These are phyloP conservation scores for Ceratobasidium sp. DNA, from an alignment of 1,284 basidiomycete species.

Conservation along the genomic window DNA sequence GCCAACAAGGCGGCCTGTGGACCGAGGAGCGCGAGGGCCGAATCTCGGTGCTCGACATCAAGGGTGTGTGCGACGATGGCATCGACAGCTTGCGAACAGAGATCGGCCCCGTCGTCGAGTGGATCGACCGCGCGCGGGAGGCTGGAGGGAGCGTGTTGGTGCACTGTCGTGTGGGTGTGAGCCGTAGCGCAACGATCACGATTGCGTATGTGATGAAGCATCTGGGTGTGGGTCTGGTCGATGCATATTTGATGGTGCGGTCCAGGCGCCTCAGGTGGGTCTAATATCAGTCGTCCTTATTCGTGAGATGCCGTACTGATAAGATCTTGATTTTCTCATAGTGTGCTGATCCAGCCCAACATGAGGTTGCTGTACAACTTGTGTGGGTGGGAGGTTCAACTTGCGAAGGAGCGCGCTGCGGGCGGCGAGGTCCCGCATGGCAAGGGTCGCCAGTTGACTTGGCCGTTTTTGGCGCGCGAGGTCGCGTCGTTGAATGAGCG, in stretches of 20 bases:
- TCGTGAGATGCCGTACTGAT: slow-evolving; percentile 48
- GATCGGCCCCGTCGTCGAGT: slow-evolving; percentile 85
- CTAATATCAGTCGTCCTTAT: slow-evolving; percentile 51
- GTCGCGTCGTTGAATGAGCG: slow-evolving; percentile 82
- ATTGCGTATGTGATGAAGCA: slow-evolving; percentile 98
- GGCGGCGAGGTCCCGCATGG: slow-evolving; percentile 52
- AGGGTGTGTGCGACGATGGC: slow-evolving; percentile 91
- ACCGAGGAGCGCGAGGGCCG: slow-evolving; percentile 84
- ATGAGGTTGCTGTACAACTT: slow-evolving; percentile 92
- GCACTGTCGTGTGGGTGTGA: slow-evolving; percentile 95
- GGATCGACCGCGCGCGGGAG: slow-evolving; percentile 86
- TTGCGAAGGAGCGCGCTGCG: slow-evolving; percentile 71
- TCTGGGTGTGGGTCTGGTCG: slow-evolving; percentile 83
- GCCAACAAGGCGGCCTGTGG: slow-evolving; percentile 75
- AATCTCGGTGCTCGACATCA: slow-evolving; percentile 87
- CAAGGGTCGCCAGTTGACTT: slow-evolving; percentile 60
- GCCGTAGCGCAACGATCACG: slow-evolving; percentile 90
- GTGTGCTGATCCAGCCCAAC: slow-evolving; percentile 83
- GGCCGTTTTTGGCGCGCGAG: slow-evolving; percentile 80
- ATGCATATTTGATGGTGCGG: slow-evolving; percentile 90
- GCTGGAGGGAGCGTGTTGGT: slow-evolving; percentile 90
- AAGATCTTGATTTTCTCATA: slow-evolving; percentile 56
- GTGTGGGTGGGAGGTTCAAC: slow-evolving; percentile 88
- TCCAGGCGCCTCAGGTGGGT: slow-evolving; percentile 68
- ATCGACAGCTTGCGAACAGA: slow-evolving; percentile 92